Base-by-base conservation (phyloP, 345 rosid species). In the Ceriops decandra region DNA sequence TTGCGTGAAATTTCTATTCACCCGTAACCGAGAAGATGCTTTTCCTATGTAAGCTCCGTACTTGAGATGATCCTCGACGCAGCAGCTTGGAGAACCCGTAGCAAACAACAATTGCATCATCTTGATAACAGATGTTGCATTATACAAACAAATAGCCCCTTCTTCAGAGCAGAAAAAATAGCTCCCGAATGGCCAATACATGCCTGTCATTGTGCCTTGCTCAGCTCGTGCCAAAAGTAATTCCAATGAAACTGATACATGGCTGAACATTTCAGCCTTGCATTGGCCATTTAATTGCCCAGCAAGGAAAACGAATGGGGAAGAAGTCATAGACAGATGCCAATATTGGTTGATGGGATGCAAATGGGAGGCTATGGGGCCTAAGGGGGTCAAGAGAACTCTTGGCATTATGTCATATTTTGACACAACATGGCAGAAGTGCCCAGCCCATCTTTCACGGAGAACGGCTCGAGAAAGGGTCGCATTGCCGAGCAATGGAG, bases 111-210 rank as follows among this genome's bases (percentile, higher is more conserved):
- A 70, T 69, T 82, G 67, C 93, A 91, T 80, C 86, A 87, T 78
- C 75, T 62, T 72, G 31, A 82, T 66, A 30, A 91, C 74, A 22
- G 90, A 84, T 4, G 26, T 59, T 3, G 86, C 83, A 51, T 86
- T 86, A n/a, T 91, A 93, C 49, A 88, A 54, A 28, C 95, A 91
- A 15, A 95, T 70, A n/a, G 85, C 95, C 54, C 99, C 99, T 6
- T 76, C 82, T 60, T 82, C 84, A 13, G 95, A 85, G 56, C 89
- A 88, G 74, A 87, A 85, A 32, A 90, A 66, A 56, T 83, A 88
- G 68, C 80, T 88, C 61, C 97, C 97, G 42, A 86, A 86, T 13
- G 99, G 97, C 84, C 80, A 86, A 53, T 83, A 90, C 26, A 30
- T 65, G 27, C 68, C 64, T 27, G 58, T 60, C 19, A 28, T 71